Evolutionary conservation across 495 filamentous ascomycete genomes (phyloP).

Genomic region (Penicillium paxilli): DNA sequence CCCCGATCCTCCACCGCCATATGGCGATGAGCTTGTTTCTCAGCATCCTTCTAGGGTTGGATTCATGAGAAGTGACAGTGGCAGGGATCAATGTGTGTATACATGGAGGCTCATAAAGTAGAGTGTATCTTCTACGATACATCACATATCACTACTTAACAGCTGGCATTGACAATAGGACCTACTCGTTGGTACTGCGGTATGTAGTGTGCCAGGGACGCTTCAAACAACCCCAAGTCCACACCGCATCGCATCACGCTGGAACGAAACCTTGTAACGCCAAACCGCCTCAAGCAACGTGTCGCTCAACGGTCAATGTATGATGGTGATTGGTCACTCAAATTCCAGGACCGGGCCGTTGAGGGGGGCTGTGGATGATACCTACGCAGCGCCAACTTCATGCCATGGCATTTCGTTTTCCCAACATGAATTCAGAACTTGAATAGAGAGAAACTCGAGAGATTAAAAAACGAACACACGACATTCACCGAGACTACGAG

Average conservation of each 20-base stretch:
- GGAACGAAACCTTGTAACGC: not conserved
- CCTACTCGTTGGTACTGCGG: too few species aligned
- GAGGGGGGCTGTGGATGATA: not conserved
- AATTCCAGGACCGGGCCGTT: not conserved
- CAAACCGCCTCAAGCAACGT: conserved; percentile 11
- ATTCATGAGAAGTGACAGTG: too few species aligned
- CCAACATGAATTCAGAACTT: too few species aligned
- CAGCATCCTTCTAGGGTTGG: too few species aligned
- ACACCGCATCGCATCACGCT: not conserved
- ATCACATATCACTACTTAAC: too few species aligned
- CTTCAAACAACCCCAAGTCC: conserved; percentile 6
- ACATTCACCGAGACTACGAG: not conserved
- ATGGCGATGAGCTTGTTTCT: conserved; percentile 13
- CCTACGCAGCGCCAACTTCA: too few species aligned
- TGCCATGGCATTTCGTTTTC: too few species aligned
- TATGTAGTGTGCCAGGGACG: conserved; percentile 6
- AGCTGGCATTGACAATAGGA: too few species aligned
- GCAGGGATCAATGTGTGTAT: too few species aligned
- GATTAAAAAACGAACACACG: not conserved
- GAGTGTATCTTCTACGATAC: too few species aligned
- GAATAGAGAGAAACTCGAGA: not conserved
- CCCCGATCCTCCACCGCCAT: conserved; percentile 1
- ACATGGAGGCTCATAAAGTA: too few species aligned
- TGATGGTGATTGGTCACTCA: not conserved
- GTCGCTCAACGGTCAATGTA: not conserved